Evolutionary conservation across 2,329 filamentous ascomycete species (phyloP), one percentile per base, ranked within the genome.

Genomic region (Ceratocystis eucalypticola): DNA sequence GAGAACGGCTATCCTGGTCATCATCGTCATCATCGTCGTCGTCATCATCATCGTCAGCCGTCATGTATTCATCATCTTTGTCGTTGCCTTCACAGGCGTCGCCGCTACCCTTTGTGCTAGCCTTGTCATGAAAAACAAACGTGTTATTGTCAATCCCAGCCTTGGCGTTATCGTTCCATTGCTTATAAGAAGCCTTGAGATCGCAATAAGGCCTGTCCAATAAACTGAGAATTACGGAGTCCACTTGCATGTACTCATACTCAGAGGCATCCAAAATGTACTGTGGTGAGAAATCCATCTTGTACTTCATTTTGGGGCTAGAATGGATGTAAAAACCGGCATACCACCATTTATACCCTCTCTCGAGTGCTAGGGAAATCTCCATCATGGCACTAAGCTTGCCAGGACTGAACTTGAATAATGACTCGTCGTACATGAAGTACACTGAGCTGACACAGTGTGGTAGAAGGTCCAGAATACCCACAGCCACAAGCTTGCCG

Each of bases 221-320:
- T 12, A 65, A 44, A 30, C 64, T 30, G n/a, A 46, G 41, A 22
- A 67, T 64, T 3, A 67, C 37, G 72, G 72, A 75, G 69, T 85
- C 80, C 22, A 90, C 73, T 0, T 77, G 76, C 69, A 86, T 78
- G 87, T 88, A 91, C 7, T 75, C 73, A 69, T 86, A 78, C 0
- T 80, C 81, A 69, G 85, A 82, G 0, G 88, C 87, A 69, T 92
- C 87, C 10, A 93, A 79, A 10, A 94, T 80, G 71, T 86, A 83
- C 72, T 91, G 88, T 1, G 88, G 89, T 10, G 80, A 79, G 73
- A 89, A 94, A 72, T 91, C 87, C 67, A 86, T 87, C 77, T 94
- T 94, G 78, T 94, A 94, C 70, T 81, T 80, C 89, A 94, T 93
- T 77, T 94, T 94, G 65, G 82, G 80, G 71, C 89, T 93, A 65